Conservation (phyloP, 2,329 filamentous ascomycete genomes). For the Colletotrichum cordylinicola region DNA sequence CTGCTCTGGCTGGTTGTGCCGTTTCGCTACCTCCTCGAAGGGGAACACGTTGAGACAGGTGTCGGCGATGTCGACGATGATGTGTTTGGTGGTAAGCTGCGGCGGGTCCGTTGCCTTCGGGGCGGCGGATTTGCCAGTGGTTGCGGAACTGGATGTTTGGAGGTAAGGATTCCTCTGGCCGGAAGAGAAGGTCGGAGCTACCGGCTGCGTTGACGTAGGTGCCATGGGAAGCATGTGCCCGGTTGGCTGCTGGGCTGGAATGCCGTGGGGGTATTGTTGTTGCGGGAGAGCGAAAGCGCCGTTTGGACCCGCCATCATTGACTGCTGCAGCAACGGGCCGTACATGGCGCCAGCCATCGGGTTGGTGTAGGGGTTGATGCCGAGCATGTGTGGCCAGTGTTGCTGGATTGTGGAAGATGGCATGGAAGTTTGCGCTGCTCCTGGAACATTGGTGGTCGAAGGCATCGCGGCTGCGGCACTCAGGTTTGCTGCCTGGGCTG, state of each 20-base stretch:
- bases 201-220: background rate
- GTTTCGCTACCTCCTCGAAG: conserved; percentile 48
- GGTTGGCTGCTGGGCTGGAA: background rate
- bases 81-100: conserved; percentile 37
- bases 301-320: background rate
- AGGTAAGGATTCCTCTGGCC: background rate
- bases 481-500: background rate
- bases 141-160: background rate
- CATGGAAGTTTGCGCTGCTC: background rate
- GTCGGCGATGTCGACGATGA: conserved; percentile 55
- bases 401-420: background rate
- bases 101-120: conserved; percentile 23
- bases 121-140: background rate
- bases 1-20: conserved; percentile 46
- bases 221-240: background rate
- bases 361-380: conserved; percentile 16
- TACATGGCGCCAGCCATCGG: conserved; percentile 8
- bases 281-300: background rate
- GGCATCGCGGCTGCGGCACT: background rate
- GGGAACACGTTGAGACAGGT: conserved; percentile 52
- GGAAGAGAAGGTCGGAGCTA: background rate
- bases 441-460: background rate
- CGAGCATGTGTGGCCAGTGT: conserved; percentile 8
- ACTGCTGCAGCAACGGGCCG: conserved; percentile 12
- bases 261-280: background rate